Evolutionary conservation across 2,329 filamentous ascomycete species (phyloP), one percentile per base, ranked within the genome.

Genomic region (Ramichloridium luteum): DNA sequence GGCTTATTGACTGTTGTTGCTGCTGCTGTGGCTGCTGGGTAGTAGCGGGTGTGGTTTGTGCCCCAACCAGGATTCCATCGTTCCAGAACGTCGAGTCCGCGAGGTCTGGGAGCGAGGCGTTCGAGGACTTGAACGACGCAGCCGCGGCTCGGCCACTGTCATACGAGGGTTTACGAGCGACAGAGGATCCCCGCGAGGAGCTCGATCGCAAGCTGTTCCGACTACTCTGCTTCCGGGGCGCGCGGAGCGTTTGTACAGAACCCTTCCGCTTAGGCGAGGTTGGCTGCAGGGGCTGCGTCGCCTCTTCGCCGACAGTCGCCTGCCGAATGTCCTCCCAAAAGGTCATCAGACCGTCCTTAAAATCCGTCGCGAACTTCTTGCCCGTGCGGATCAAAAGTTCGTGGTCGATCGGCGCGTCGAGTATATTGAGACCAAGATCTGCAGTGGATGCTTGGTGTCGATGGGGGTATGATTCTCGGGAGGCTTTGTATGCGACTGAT

Each of bases 321-420:
- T 96, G 90, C 44, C 86, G 72, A 28, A 98, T 74, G 52, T 98
- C 90, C 54, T 96, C 90, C 37, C 93, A 75, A 57, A 98, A 98
- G 1, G 83, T 93, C 74, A 81, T 86, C 29, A 98, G 62, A 2
- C 90, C 88, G 31, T 90, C 74, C 53, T 78, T 83, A 56, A 98
- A 76, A 57, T 94, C 90, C 37, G 82, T 80, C 11, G 86, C 81
- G 57, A 93, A 77, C 55, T 90, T 82, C 52, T 85, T 85, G 37
- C 65, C 63, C 33, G 61, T 72, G 48, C 57, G 63, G 36, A 74
- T 53, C 25, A 74, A 51, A n/a, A 60, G 54, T 27, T 73, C 69
- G 11, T 63, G 58, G 16, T 65, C 60, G 8, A 62, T 39, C 52
- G 5, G 59, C 53, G 27, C 5, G 56, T 59, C 41, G 61, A 47